Evolutionary conservation across 495 filamentous ascomycete genomes (phyloP).

Genomic region (Tirmania nivea): DNA sequence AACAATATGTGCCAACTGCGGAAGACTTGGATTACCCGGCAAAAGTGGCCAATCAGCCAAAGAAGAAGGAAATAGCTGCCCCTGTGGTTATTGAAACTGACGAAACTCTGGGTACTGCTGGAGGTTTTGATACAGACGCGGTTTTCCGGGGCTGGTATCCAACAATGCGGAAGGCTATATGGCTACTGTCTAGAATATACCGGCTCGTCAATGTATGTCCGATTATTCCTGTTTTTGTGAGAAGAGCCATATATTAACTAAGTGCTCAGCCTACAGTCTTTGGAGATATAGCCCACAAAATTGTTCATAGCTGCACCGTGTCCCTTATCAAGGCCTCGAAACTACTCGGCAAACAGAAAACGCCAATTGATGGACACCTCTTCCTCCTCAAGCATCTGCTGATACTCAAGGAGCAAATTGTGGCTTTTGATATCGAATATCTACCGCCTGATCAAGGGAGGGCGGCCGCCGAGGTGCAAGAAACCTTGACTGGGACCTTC

Average conservation of each 20-base stretch:
- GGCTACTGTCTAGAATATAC: slow-evolving; percentile 55
- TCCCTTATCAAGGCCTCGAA: slow-evolving; percentile 41
- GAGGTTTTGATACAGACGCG: slow-evolving; percentile 22
- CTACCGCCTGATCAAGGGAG: slow-evolving; percentile 29
- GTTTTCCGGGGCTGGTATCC: slow-evolving; percentile 36
- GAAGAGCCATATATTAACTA: background rate
- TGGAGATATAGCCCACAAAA: slow-evolving; percentile 55
- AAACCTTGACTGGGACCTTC: slow-evolving; percentile 55
- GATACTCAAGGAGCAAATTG: slow-evolving; percentile 54
- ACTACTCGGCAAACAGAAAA: slow-evolving; percentile 28
- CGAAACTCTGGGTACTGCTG: slow-evolving; percentile 22
- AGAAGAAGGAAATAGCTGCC: slow-evolving; percentile 20
- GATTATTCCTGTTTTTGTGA: background rate
- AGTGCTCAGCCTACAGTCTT: slow-evolving; percentile 39
- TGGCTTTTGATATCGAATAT: slow-evolving; percentile 54
- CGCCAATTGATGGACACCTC: slow-evolving; percentile 37
- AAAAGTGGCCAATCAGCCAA: slow-evolving; percentile 23
- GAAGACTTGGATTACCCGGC: slow-evolving; percentile 37
- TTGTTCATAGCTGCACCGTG: slow-evolving; percentile 48
- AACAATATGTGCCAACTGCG: slow-evolving; percentile 43
- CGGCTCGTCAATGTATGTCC: slow-evolving; percentile 41
- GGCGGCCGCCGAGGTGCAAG: background rate
- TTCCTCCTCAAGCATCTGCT: slow-evolving; percentile 57
- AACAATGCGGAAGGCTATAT: slow-evolving; percentile 52
- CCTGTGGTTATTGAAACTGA: slow-evolving; percentile 31